Conservation (phyloP, 768 basidiomycete species). For the Tulasnella sp. region DNA sequence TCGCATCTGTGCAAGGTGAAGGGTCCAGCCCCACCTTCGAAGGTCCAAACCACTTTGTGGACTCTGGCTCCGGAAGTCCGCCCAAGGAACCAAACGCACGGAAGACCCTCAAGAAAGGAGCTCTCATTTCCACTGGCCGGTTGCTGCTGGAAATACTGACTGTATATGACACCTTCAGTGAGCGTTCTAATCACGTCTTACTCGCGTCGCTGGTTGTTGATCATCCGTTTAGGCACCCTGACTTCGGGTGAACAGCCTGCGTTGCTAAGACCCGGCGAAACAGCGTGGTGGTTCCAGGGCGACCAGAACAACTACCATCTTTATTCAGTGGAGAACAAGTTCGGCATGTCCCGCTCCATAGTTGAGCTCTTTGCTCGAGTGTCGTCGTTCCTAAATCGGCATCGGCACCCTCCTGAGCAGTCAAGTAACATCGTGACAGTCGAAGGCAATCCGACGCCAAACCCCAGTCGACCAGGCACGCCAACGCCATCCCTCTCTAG, state of each 20-base stretch:
- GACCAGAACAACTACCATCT: slow-evolving; percentile 40
- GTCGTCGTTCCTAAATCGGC: slow-evolving; percentile 21
- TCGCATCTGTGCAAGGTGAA: slow-evolving; percentile 32
- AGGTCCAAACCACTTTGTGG: slow-evolving; percentile 26
- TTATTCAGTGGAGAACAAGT: slow-evolving; percentile 47
- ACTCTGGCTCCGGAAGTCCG: slow-evolving; percentile 17
- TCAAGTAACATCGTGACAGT: neutral
- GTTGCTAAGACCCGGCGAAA: slow-evolving; percentile 40
- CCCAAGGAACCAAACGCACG: neutral
- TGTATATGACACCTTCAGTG: slow-evolving; percentile 45
- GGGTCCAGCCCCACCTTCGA: slow-evolving; percentile 33
- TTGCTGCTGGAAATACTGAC: slow-evolving; percentile 46
- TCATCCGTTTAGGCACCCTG: slow-evolving; percentile 39
- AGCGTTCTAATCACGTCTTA: slow-evolving; percentile 29
- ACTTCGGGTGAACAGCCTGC: slow-evolving; percentile 41
- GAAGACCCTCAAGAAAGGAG: slow-evolving; percentile 17
- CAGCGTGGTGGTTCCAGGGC: slow-evolving; percentile 44
- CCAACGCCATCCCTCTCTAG: slow-evolving; percentile 31
- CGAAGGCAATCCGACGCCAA: slow-evolving; percentile 22
- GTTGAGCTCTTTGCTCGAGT: slow-evolving; percentile 27
- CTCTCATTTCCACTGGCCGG: slow-evolving; percentile 38
- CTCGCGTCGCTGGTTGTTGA: slow-evolving; percentile 21
- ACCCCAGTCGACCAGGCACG: slow-evolving; percentile 29
- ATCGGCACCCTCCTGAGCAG: slow-evolving; percentile 1
- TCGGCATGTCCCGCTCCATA: slow-evolving; percentile 42